Percentiles rank a stretch among this genome's conserved stretches.
Conservation (phyloP, 805 yeast genomes). For the Candida pseudoglaebosa region DNA sequence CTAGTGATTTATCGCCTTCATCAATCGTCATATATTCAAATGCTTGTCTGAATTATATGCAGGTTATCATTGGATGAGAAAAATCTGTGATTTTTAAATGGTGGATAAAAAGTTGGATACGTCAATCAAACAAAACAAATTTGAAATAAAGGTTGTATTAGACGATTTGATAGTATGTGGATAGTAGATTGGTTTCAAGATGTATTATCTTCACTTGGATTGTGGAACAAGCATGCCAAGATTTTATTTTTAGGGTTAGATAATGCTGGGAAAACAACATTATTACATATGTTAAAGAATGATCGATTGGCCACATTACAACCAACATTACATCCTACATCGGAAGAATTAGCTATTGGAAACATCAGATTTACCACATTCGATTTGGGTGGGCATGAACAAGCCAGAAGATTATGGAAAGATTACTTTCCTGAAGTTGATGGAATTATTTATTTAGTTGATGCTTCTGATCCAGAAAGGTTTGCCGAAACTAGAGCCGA, state of each 20-base stretch:
- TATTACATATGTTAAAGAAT: constrained; percentile 57
- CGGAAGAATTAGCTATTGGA: constrained; percentile 96
- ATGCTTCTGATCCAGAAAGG: constrained; percentile 95
- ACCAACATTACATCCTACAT: constrained; percentile 98
- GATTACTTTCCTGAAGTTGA: constrained; percentile 99
- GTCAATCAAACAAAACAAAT: neutral
- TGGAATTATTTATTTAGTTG: constrained; percentile 94
- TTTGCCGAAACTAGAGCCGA: constrained; percentile 93
- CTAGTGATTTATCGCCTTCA: too few relatives aligned
- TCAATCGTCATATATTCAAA: too few relatives aligned
- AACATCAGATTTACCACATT: constrained; percentile 95
- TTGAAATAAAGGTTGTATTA: neutral
- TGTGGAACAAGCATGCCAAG: constrained; percentile 48
- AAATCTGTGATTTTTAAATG: neutral
- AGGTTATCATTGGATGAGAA: too few relatives aligned
- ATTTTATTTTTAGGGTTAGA: constrained; percentile 45
- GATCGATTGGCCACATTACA: constrained; percentile 97
- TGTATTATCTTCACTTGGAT: constrained; percentile 42
- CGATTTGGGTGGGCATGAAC: constrained; percentile 97
- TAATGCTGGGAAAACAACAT: constrained; percentile 46
- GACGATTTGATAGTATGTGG: constrained; percentile 1
- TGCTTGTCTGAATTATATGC: too few relatives aligned
- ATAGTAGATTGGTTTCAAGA: constrained; percentile 28
- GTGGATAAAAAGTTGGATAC: neutral
- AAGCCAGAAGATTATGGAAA: constrained; percentile 99